Evolutionary conservation across 768 basidiomycete genomes (phyloP), one percentile per base, ranked within the genome.

Genomic region (Tubosaeta brunneosetosa): DNA sequence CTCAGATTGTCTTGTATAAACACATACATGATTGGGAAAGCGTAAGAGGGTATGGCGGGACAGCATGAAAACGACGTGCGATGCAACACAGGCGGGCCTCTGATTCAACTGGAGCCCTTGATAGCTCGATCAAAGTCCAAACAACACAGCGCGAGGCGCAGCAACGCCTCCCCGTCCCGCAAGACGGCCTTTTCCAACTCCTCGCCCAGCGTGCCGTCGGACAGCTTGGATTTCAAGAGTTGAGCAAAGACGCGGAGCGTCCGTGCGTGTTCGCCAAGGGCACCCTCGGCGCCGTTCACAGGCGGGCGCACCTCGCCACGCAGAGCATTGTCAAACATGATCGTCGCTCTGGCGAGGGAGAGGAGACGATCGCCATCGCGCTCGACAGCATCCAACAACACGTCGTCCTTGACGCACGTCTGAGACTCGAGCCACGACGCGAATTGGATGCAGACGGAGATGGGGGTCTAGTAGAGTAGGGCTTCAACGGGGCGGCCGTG

Each of bases 101-200:
- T 2, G 6, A 36, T 26, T 37, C 41, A 49, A 32, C 51, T 44
- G n/a, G 40, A 53, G 31, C 61, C 59, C n/a, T 19, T 45, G 16
- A 68, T 13, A 8, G 32, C 52, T 26, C 27, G 50, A 34, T 55
- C 64, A 3, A 66, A 60, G 26, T 63, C 57, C 37, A 66, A 49
- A 34, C 65, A 64, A 41, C 41, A 46, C 12, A 37, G 12, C 36
- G 64, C 64, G 2, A 68, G 54, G 12, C 50, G 50, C 4, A 64
- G 52, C 32, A 68, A 27, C 1, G 41, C 34, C 31, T 59, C 49
- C 13, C 64, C 64, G 17, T 68, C 59, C 14, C 65, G 56, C 32
- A 63, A 46, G 1, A 66, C 61, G 4, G 61, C 64, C 29, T 27
- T 41, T 31, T 59, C 47, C 47, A 66, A 44, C n/a, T 57, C 63